Conservation (phyloP, 192 early-diverging fungal species). For the Spizellomyces punctatus region DNA sequence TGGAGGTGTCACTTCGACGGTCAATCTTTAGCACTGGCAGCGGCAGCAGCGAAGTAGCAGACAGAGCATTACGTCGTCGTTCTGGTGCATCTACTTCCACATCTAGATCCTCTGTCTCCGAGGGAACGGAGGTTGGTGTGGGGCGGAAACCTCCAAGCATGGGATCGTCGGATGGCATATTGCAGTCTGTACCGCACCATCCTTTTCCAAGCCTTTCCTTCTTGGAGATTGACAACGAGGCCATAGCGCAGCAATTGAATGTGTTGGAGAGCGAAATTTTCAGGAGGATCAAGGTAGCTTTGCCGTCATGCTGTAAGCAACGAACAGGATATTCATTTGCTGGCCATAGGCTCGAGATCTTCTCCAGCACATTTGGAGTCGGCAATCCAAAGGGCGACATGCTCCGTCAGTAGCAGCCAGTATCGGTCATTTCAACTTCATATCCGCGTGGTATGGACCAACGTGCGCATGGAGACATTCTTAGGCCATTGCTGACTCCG, state of each 20-base stretch:
- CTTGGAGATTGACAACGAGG: constrained; percentile 56
- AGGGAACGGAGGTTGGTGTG: background rate
- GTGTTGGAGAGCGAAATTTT: constrained; percentile 68
- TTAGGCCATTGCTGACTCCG: background rate
- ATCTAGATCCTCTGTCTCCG: background rate
- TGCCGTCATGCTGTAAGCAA: background rate
- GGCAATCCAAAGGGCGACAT: constrained; percentile 33
- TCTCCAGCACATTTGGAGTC: constrained; percentile 61
- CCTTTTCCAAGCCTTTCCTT: constrained; percentile 39
- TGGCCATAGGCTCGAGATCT: constrained; percentile 58
- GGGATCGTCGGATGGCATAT: background rate
- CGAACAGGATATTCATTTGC: background rate
- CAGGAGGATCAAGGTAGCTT: constrained; percentile 59
- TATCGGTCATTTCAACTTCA: constrained; percentile 72
- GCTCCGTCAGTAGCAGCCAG: constrained; percentile 54
- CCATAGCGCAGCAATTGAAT: constrained; percentile 69
- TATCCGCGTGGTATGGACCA: constrained; percentile 58
- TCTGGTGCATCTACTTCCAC: constrained; percentile 14
- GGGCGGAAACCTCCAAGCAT: background rate
- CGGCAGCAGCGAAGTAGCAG: background rate
- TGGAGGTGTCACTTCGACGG: background rate
- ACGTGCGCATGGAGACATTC: background rate
- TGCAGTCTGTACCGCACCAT: background rate
- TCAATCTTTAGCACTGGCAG: background rate
- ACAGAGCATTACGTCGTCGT: constrained; percentile 3